Base-by-base conservation (phyloP, 805 yeast genomes). In the Ogataea pini region DNA sequence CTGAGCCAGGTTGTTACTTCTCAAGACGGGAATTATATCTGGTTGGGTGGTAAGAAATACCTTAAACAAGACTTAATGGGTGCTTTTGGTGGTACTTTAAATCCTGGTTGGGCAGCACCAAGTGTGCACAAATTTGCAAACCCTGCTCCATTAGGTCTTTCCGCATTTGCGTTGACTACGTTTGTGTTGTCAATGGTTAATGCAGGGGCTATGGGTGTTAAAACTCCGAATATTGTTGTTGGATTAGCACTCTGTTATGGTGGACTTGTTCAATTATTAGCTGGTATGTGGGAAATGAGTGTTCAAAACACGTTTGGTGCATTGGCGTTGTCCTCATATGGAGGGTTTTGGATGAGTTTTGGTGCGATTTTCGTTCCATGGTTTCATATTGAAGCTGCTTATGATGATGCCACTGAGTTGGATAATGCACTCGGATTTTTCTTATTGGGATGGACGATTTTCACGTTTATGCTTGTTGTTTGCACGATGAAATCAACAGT, bases 51-150 rank as follows among this genome's bases (percentile, higher is more conserved):
- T 58, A 82, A 85, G 52, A 83, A 78, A 64, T 89, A 85, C 52
- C 72, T 80, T 47, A 79, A 76, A 57, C 65, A 73, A 44, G 91
- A 86, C 43, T 72, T 86, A 48, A 68, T 72, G 44, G 67, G 67
- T 20, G 92, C 92, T 2, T 86, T 86, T 55, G 96, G 96, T 66
- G 96, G 96, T 83, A 76, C 86, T 16, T 70, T 86, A 63, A 82
- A 83, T 56, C 89, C 94, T 19, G 92, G 89, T 73, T 40, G 72
- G 47, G 65, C 79, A 24, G 74, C 77, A n/a, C 76, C 80, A 4
- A 77, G 92, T 13, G 62, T 70, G 7, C 82, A 83, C 57, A 75
- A 75, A 51, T 73, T 78, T 69, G 91, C 85, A 49, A 85, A 85
- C 59, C 91, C 92, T 20, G 86, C 86, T 40, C 91, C 91, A 18